phyloP scores from a whole-genome alignment of 2,329 filamentous ascomycete genomes.

The Botrytis paeoniae region DNA sequence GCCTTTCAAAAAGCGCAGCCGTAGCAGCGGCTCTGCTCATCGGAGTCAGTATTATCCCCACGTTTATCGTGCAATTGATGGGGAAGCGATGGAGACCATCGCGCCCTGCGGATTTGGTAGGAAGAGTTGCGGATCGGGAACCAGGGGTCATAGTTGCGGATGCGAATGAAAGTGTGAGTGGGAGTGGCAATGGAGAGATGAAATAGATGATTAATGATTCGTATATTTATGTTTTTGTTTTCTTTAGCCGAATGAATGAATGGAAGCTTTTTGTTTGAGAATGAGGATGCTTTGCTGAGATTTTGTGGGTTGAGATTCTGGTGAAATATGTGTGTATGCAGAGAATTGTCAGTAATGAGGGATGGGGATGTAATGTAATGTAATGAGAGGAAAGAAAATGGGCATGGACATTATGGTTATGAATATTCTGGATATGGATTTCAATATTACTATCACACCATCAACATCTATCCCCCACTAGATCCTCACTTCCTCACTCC shows the following conservation, averaged over 20 bases:
- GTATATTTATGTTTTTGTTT: not conserved
- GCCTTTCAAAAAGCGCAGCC: slow-evolving; percentile 39
- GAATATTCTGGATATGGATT: no score
- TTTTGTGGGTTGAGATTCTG: not conserved
- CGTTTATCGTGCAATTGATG: slow-evolving; percentile 36
- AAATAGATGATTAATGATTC: slow-evolving; percentile 5
- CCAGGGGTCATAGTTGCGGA: not conserved
- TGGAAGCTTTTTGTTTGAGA: not conserved
- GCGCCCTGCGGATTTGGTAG: not conserved
- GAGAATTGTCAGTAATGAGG: no score
- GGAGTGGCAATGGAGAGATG: not conserved
- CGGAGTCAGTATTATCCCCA: slow-evolving; percentile 37
- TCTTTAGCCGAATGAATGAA: not conserved
- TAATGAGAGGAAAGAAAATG: no score
- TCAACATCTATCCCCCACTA: no score
- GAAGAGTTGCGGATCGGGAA: not conserved
- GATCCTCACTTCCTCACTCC: no score
- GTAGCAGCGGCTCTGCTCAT: slow-evolving; percentile 41
- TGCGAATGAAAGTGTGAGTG: not conserved
- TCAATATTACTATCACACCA: no score
- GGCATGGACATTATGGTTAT: no score
- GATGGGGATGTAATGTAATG: no score
- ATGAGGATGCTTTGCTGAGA: not conserved
- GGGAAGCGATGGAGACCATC: slow-evolving; percentile 21
- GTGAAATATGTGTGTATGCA: no score